Percentiles rank a stretch among this genome's conserved stretches.
phyloP scores from a whole-genome alignment of 2,329 filamentous ascomycete genomes.

The Achaetomium macrosporum region DNA sequence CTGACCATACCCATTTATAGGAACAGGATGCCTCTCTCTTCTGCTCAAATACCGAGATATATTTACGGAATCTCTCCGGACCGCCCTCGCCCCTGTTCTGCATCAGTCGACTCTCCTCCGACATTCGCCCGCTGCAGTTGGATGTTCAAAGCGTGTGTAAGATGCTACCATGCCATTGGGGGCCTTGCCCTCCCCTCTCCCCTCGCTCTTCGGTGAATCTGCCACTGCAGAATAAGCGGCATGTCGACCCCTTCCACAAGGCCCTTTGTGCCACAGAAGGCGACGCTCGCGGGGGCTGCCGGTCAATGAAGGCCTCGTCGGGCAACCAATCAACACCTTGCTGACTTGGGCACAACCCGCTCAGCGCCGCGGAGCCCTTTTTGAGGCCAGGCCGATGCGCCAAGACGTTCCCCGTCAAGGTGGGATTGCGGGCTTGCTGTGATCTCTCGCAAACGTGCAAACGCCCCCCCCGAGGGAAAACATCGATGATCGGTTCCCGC shows the following conservation, averaged over 20 bases:
- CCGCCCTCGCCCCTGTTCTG: constrained; percentile 10
- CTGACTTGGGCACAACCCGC: constrained; percentile 2
- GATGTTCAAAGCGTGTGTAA: not conserved
- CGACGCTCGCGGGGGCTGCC: not conserved
- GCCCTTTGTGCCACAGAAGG: not conserved
- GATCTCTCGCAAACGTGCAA: not conserved
- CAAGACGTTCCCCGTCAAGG: not conserved
- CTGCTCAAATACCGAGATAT: not conserved
- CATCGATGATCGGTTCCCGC: constrained; percentile 8
- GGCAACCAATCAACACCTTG: constrained; percentile 15
- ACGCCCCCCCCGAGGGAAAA: not conserved
- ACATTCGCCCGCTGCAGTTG: constrained; percentile 14
- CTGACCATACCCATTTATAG: not conserved
- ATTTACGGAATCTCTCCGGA: not conserved
- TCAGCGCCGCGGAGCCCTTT: constrained; percentile 6
- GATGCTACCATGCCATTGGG: constrained; percentile 9
- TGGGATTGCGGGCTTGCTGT: not conserved
- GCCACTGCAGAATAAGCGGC: constrained; percentile 1
- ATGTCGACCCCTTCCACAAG: not conserved
- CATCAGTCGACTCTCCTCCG: not conserved
- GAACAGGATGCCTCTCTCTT: not conserved
- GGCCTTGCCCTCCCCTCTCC: constrained; percentile 7
- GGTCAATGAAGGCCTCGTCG: not conserved
- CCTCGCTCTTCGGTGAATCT: not conserved
- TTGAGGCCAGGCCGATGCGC: not conserved